Evolutionary conservation across 805 yeast species (phyloP).

Genomic region (Candida arabinofermentans): DNA sequence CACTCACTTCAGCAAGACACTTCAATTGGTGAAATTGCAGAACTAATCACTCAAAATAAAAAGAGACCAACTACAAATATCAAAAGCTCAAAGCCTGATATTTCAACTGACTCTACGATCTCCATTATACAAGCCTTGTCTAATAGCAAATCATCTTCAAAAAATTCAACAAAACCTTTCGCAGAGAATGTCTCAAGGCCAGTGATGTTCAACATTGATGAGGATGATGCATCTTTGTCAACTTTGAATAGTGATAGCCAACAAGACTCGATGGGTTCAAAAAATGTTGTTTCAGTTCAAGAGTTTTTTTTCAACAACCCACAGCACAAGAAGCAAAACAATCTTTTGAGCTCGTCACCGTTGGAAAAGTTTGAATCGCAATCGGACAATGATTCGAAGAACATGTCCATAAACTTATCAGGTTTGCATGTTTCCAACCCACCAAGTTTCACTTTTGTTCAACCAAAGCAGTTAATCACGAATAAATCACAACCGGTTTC

Average conservation of each 20-base stretch:
- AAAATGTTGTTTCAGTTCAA: constrained; percentile 44
- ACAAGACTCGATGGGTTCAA: constrained; percentile 5
- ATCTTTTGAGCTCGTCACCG: constrained; percentile 12
- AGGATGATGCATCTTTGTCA: constrained; percentile 15
- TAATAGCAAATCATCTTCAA: constrained; percentile 9
- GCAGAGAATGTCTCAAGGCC: background rate
- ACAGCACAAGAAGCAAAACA: constrained; percentile 13
- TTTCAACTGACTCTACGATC: constrained; percentile 14
- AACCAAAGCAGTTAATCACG: constrained; percentile 19
- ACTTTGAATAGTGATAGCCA: constrained; percentile 11
- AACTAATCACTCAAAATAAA: constrained; percentile 13
- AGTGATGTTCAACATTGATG: constrained; percentile 5
- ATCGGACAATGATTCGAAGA: constrained; percentile 7
- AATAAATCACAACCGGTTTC: constrained; percentile 3
- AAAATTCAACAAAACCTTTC: constrained; percentile 2
- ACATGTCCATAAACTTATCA: constrained; percentile 5
- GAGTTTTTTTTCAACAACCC: constrained; percentile 47
- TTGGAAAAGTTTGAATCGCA: constrained; percentile 10
- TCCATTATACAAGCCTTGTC: constrained; percentile 25
- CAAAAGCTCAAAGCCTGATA: constrained; percentile 7
- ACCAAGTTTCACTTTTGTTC: constrained; percentile 20
- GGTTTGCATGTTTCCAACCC: constrained; percentile 7
- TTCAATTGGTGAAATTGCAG: constrained; percentile 23
- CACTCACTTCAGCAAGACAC: constrained; percentile 10
- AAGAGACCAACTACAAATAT: background rate